Conservation (phyloP, 2,329 filamentous ascomycete genomes). For the Amphichorda felina region DNA sequence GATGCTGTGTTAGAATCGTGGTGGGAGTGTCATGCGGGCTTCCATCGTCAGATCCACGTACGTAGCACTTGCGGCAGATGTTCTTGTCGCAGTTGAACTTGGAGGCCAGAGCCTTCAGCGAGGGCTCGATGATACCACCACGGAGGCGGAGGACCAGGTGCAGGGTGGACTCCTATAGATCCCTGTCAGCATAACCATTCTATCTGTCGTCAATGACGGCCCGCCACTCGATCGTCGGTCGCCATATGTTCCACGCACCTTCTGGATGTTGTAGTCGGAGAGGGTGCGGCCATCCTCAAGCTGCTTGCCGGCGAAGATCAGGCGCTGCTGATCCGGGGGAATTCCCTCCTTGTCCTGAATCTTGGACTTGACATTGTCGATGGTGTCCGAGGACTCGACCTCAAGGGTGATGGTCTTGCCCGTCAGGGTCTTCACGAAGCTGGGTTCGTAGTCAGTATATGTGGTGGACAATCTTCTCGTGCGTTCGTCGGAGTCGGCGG, state of each 20-base stretch:
- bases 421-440: constrained; percentile 99
- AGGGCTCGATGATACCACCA: constrained; percentile 99
- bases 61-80: constrained; percentile 99
- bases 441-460: constrained; percentile 31
- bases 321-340: constrained; percentile 92
- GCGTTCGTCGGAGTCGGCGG: constrained; percentile 3
- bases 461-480: constrained; percentile 4
- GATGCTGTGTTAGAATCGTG: constrained; percentile 7
- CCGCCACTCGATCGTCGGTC: too few species aligned
- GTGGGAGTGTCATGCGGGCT: not conserved
- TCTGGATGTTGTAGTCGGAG: constrained; percentile 99
- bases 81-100: constrained; percentile 99
- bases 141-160: constrained; percentile 97
- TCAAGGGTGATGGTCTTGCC: constrained; percentile 99
- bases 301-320: constrained; percentile 99
- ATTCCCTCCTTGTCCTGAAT: constrained; percentile 99
- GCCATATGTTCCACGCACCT: constrained; percentile 60
- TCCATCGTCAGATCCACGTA: too few species aligned
- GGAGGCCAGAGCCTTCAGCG: constrained; percentile 93
- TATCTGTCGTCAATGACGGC: not conserved
- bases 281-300: constrained; percentile 96
- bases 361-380: constrained; percentile 99
- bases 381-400: constrained; percentile 97
- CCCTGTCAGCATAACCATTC: constrained; percentile 1
- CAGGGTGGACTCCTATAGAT: constrained; percentile 78